Evolutionary conservation across 371 early-diverging fungal species (phyloP).

Genomic region (Nematocida ausubeli): DNA sequence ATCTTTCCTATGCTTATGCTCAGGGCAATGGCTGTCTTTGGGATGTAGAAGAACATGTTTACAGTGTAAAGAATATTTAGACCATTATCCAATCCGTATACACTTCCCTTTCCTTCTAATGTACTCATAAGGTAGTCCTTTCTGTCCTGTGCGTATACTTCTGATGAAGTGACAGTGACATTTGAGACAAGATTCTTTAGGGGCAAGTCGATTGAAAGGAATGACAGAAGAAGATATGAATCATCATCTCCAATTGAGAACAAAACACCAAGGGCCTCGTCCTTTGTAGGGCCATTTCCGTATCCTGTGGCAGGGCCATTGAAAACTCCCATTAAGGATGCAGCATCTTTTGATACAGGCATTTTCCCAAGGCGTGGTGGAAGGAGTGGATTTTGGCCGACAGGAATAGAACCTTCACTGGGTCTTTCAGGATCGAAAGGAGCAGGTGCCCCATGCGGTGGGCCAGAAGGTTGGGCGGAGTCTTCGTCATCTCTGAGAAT

Average conservation of each 20-base stretch:
- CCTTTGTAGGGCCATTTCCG: conserved; percentile 41
- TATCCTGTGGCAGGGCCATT: conserved; percentile 15
- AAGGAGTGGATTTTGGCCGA: not conserved
- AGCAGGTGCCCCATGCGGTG: not conserved
- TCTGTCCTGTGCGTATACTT: conserved; percentile 57
- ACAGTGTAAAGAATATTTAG: conserved; percentile 61
- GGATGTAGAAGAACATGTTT: conserved; percentile 61
- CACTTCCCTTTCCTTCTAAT: conserved; percentile 64
- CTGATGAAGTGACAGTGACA: conserved; percentile 56
- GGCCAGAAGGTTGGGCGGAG: not conserved
- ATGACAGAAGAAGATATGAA: conserved; percentile 29
- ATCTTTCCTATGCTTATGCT: conserved; percentile 58
- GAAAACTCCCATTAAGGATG: not conserved
- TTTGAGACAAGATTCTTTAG: conserved; percentile 58
- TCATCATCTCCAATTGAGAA: conserved; percentile 60
- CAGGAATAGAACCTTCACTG: not conserved
- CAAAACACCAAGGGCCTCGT: conserved; percentile 52
- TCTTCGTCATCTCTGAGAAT: not conserved
- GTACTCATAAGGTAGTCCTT: conserved; percentile 53
- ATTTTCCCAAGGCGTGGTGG: not conserved
- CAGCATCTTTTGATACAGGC: not conserved
- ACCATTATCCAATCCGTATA: conserved; percentile 42
- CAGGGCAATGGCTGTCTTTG: conserved; percentile 60
- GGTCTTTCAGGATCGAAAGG: conserved; percentile 5
- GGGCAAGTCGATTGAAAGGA: conserved; percentile 61